These are phyloP conservation scores for Aureobasidium leucospermi DNA, from an alignment of 2,329 filamentous ascomycete genomes.

Conservation along the genomic window DNA sequence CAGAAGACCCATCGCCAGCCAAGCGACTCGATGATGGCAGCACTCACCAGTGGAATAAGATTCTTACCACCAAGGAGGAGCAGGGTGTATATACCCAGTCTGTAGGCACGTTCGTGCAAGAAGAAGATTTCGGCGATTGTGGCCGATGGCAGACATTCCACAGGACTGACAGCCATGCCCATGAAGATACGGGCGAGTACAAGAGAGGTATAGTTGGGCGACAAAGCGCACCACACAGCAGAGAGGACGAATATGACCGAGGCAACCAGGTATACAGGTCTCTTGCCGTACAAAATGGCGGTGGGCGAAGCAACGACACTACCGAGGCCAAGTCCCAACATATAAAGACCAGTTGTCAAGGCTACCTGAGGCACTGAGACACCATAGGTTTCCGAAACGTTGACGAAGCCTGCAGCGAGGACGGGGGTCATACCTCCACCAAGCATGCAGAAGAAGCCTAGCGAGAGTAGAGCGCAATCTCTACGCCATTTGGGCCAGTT, in stretches of 20 bases:
- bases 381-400: constrained; percentile 61
- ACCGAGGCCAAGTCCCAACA: constrained; percentile 85
- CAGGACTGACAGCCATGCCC: constrained; percentile 78
- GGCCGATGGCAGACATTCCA: constrained; percentile 86
- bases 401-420: constrained; percentile 79
- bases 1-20: constrained; percentile 60
- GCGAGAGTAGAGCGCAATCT: constrained; percentile 68
- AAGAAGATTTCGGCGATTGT: constrained; percentile 97
- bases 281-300: constrained; percentile 83
- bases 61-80: constrained; percentile 83
- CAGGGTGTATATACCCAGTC: constrained; percentile 87
- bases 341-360: constrained; percentile 84
- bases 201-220: constrained; percentile 71
- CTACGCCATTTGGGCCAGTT: constrained; percentile 84
- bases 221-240: constrained; percentile 78
- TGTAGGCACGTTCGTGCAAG: constrained; percentile 85
- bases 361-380: constrained; percentile 68
- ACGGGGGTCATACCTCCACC: constrained; percentile 89
- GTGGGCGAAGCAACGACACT: constrained; percentile 81
- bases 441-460: constrained; percentile 89
- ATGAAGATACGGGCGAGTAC: constrained; percentile 78
- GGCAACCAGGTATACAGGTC: constrained; percentile 77
- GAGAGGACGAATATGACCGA: constrained; percentile 70
- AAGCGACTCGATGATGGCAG: constrained; percentile 68
- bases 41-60: constrained; percentile 76